Evolutionary conservation across 108 stramenopile genomes (phyloP), one percentile per base, ranked within the genome.

Genomic region (Nitzschia sp.): DNA sequence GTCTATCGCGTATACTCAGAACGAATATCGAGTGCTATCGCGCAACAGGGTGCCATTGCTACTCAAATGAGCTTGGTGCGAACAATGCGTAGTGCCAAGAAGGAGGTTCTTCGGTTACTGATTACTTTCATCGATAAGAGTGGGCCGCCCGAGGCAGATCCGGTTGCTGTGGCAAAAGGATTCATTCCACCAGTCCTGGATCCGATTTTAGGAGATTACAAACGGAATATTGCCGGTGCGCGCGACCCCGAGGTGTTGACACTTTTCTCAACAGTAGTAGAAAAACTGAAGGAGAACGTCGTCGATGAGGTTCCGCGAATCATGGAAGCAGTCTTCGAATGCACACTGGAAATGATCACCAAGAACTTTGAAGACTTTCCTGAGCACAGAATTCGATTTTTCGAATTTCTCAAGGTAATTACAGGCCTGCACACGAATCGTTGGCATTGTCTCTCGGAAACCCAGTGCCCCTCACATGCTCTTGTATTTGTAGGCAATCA

Each of bases 321-420:
- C 44, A 96, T 99, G 92, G 96, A 96, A 58, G 94, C 96, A 47
- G 91, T 98, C 41, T 98, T 99, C 68, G 97, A 97, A 83, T 92
- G 94, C 69, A 98, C 98, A 45, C 81, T 99, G 58, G 95, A 96
- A 74, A 98, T 99, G 97, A 98, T 99, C 70, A 98, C 97, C 6
- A 80, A 69, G 36, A 99, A 99, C 83, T 97, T 97, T 72, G 96
- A 96, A 77, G 99, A 99, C 77, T 97, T 87, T 69, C 99, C 99
- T 6, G 99, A 99, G 82, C 97, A 97, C 79, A 86, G 99, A 46
- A 89, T 98, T 53, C 84, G 90, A 32, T 98, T 99, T 81, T 99
- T 93, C 82, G 90, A 91, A 63, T 97, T 99, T 61, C 80, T 98
- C 44, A 86, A 83, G 78, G 86, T 86, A 53, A 78, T 80, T 70